phyloP scores from a whole-genome alignment of 1,284 basidiomycete genomes.

The Ganoderma sinense region DNA sequence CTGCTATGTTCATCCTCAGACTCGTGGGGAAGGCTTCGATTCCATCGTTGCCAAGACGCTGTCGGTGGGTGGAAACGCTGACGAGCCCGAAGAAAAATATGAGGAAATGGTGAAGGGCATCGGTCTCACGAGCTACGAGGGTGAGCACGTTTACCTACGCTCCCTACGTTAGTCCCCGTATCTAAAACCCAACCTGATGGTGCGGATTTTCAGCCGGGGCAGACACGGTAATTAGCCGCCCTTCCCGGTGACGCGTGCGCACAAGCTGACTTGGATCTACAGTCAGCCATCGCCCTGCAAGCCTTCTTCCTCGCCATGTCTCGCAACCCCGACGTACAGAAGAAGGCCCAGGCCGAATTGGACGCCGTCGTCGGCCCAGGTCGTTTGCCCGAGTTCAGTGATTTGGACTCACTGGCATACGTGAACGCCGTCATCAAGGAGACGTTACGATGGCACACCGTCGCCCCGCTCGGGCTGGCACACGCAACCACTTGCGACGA shows the following conservation, averaged over 20 bases:
- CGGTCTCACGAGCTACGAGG: not conserved
- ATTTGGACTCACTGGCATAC: constrained; percentile 24
- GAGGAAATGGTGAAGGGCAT: not conserved
- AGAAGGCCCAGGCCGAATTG: constrained; percentile 37
- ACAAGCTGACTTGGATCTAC: not conserved
- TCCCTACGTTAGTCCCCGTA: not conserved
- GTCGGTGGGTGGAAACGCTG: not conserved
- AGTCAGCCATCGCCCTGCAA: constrained; percentile 33
- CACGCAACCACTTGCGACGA: constrained; percentile 19
- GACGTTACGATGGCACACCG: constrained; percentile 5
- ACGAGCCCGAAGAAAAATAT: not conserved
- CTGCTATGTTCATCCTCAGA: not conserved
- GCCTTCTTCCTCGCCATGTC: constrained; percentile 33
- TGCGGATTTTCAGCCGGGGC: not conserved
- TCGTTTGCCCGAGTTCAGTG: constrained; percentile 28
- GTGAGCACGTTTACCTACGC: not conserved
- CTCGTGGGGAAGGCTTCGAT: not conserved
- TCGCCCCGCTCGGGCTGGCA: not conserved
- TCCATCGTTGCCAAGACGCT: not conserved
- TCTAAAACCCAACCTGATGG: not conserved
- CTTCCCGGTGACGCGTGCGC: no score
- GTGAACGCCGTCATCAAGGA: constrained; percentile 26
- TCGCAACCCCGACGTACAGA: constrained; percentile 29
- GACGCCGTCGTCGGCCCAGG: constrained; percentile 30
- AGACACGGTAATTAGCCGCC: not conserved